Conservation (phyloP, 2,329 filamentous ascomycete genomes). For the Verticillium isaacii region DNA sequence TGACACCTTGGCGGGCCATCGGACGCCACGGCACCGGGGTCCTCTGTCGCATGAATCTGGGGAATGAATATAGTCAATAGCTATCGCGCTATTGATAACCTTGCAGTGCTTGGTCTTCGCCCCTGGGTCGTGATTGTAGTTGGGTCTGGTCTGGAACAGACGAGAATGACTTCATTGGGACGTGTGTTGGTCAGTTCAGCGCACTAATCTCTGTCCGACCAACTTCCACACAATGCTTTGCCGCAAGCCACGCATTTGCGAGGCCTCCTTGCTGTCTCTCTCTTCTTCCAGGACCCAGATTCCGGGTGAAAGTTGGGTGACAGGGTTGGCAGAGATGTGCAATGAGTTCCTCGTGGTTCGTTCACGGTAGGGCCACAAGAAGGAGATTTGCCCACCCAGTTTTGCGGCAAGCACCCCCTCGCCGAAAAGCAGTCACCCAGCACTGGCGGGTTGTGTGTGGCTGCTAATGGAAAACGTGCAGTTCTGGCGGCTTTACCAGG, state of each 20-base stretch:
- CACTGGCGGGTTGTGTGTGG: neutral
- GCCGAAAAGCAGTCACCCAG: too few species aligned
- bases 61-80: constrained; percentile 1
- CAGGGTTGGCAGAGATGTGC: too few species aligned
- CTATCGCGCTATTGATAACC: neutral
- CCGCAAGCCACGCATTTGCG: neutral
- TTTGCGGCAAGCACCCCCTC: too few species aligned
- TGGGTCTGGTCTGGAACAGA: neutral
- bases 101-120: neutral
- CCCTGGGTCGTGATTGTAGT: neutral
- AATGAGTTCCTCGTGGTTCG: neutral
- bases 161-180: neutral
- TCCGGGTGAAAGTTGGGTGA: neutral
- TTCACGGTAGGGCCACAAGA: neutral
- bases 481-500: neutral
- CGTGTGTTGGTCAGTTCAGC: neutral
- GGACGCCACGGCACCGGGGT: neutral
- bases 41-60: constrained; percentile 1
- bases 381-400: neutral
- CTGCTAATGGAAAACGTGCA: neutral
- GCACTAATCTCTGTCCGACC: neutral
- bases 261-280: neutral
- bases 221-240: neutral
- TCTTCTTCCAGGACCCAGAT: neutral
- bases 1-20: neutral